Base-by-base conservation (phyloP, 371 early-diverging fungal species). In the Syncephalastrum monosporum region DNA sequence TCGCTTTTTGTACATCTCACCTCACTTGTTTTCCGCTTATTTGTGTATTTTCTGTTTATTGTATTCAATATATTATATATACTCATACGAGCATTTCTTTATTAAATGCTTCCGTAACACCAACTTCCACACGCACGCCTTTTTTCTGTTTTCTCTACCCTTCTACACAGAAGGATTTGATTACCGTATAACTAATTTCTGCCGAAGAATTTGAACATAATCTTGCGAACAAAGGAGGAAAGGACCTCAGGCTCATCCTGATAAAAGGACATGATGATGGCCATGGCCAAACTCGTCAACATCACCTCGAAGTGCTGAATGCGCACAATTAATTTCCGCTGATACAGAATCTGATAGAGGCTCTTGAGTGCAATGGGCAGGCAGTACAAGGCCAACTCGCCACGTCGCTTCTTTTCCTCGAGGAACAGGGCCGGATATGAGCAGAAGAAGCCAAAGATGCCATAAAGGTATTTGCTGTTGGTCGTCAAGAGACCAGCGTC, bases 321-420 rank as follows among this genome's bases (percentile, higher is more conserved):
- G n/a, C 74, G 76, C 57, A 81, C 70, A 25, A 86, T 82, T 82
- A 74, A 79, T n/a, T 76, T 68, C 29, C 73, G 80, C 47, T 78
- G 77, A 41, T 81, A 82, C 49, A 77, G 61, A 42, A 87, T 85
- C 51, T 70, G 68, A 55, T 85, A 87, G 24, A 82, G 69, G 53
- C 81, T 81, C 56, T 74, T 68, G 21, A 79, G 62, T 1, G 87
- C 85, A 52, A 85, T 87, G 16, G 87, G 89, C 21, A 81, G 49
- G 1, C 85, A 83, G 56, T 89, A 89, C 63, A 90, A 74, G 5
- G 89, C 86, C 47, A 90, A 60, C 57, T 90, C 88, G 15, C 79
- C 75, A 21, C 91, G 75, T 53, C 87, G 72, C 50, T 77, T 75
- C 65, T 82, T 83, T 48, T 89, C 82, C 55, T 90, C 91, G 21